phyloP scores from a whole-genome alignment of 2,329 filamentous ascomycete species.

The Xylariaceae sp. region DNA sequence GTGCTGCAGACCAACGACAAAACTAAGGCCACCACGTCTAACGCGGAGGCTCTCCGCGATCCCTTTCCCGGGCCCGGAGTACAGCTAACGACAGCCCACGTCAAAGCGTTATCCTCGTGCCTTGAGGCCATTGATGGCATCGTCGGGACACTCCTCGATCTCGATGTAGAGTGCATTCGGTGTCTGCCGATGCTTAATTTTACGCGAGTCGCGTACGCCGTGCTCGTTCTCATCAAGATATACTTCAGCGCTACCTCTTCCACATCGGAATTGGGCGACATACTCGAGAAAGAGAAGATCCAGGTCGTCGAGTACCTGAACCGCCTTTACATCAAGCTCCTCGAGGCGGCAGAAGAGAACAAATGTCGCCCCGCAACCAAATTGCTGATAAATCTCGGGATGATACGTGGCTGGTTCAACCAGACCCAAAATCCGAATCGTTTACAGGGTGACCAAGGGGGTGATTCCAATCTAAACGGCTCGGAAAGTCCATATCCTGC shows the following conservation, averaged over 20 bases:
- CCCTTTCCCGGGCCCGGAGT: conserved; percentile 38
- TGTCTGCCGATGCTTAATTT: conserved; percentile 66
- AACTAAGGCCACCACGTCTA: conserved; percentile 40
- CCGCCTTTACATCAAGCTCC: conserved; percentile 63
- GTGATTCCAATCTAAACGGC: conserved; percentile 5
- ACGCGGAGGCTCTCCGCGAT: conserved; percentile 41
- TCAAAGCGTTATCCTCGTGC: conserved; percentile 62
- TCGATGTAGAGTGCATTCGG: conserved; percentile 55
- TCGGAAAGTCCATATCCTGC: conserved; percentile 5
- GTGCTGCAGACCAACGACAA: conserved; percentile 56
- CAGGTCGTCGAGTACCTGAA: conserved; percentile 63
- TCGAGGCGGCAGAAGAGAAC: conserved; percentile 56
- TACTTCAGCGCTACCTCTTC: conserved; percentile 62
- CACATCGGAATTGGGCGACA: conserved; percentile 60
- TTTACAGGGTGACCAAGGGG: conserved; percentile 13
- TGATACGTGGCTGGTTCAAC: conserved; percentile 64
- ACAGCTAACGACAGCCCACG: conserved; percentile 51
- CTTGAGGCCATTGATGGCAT: conserved; percentile 61
- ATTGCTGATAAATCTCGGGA: conserved; percentile 64
- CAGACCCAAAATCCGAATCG: conserved; percentile 40
- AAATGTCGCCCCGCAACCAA: conserved; percentile 62
- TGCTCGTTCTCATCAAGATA: conserved; percentile 69
- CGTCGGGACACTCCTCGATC: conserved; percentile 58
- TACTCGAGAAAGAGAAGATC: conserved; percentile 64
- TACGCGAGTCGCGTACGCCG: conserved; percentile 65